Evolutionary conservation across 352 stramenopile species (phyloP), one percentile per base, ranked within the genome.

Genomic region (Phytophthora litchii): DNA sequence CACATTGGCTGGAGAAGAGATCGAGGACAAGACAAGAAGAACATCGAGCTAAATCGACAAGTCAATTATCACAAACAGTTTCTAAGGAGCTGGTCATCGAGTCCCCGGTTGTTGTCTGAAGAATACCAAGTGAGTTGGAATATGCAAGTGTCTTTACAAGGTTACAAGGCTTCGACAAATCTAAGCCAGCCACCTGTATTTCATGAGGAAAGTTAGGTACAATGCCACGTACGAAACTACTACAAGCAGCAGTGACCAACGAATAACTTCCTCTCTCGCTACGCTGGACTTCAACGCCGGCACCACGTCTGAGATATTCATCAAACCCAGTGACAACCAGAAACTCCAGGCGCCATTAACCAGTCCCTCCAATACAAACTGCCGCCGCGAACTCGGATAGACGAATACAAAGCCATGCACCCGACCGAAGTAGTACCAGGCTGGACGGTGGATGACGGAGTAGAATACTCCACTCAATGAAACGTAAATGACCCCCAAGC

Each of bases 351-450:
- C 64, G 36, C 81, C 81, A 60, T 84, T 76, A 13, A 86, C 27
- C 12, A 91, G 40, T 0, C 81, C 81, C 42, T 91, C 81, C 41
- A 91, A 53, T 38, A 84, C 68, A 27, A 91, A 91, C 58, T 91
- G 81, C 16, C 80, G 79, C 4, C 79, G 74, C 1, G 69, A 79
- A 34, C 70, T 86, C 32, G 81, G 81, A 45, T 91, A 80, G 49
- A 88, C 67, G 16, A 91, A 77, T 21, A 83, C 71, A 21, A 91
- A 58, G 6, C 81, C 81, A 43, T 81, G 66, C 41, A 80, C 45
- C 25, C 68, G 72, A 25, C 78, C 72, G 19, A 72, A 85, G 59
- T 86, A 83, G 54, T 87, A 85, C 54, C 70, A 64, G 12, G 70
- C 52, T 42, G 60, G 65, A 32, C 41, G 42, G 64, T 86, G 72